Conservation (phyloP, 2,329 filamentous ascomycete genomes). For the Ambrosiella cleistominuta region DNA sequence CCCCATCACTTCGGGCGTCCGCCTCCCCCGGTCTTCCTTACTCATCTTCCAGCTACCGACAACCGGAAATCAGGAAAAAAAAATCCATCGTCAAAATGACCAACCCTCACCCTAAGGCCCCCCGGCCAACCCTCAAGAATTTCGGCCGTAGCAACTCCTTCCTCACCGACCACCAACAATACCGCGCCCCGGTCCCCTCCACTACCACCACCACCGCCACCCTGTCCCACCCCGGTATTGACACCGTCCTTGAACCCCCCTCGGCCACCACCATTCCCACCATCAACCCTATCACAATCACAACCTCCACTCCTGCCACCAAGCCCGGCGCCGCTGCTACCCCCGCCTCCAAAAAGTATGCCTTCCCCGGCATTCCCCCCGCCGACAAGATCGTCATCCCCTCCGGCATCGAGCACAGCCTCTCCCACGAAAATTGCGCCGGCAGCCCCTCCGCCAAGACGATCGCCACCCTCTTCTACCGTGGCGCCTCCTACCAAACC, state of each 20-base stretch:
- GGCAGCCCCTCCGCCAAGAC: constrained; percentile 34
- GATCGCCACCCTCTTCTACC: constrained; percentile 48
- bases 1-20: too few species aligned
- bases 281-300: not conserved
- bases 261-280: constrained; percentile 10
- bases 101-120: constrained; percentile 13
- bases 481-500: constrained; percentile 20
- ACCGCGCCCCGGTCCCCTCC: constrained; percentile 35
- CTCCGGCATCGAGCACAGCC: constrained; percentile 43
- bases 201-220: constrained; percentile 34
- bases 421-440: constrained; percentile 44
- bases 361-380: constrained; percentile 44
- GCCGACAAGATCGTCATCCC: constrained; percentile 41
- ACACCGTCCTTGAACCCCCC: constrained; percentile 44
- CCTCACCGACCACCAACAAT: constrained; percentile 45
- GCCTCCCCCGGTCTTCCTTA: too few species aligned
- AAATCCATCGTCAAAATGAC: too few species aligned
- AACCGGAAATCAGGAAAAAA: too few species aligned
- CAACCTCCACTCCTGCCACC: constrained; percentile 18
- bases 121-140: constrained; percentile 30
- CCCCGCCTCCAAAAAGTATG: constrained; percentile 17
- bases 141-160: constrained; percentile 43
- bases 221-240: constrained; percentile 45
- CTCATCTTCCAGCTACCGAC: too few species aligned
- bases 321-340: constrained; percentile 18